Evolutionary conservation across 2,329 filamentous ascomycete species (phyloP).

Genomic region (Ceratocystis huliohia): DNA sequence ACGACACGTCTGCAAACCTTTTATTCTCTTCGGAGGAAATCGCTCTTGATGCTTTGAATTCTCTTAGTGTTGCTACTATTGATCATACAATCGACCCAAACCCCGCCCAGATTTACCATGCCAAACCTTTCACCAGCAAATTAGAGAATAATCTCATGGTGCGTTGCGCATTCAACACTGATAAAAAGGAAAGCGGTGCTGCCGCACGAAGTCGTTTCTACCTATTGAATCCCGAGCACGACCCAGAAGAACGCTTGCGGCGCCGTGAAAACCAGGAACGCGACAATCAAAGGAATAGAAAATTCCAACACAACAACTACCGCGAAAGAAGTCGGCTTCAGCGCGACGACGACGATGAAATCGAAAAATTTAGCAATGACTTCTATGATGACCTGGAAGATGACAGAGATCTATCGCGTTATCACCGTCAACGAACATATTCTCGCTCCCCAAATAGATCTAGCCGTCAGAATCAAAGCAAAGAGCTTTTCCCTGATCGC

Average conservation of each 20-base stretch:
- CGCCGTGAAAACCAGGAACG: slow-evolving; percentile 49
- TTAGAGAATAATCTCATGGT: slow-evolving; percentile 59
- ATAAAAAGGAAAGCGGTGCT: slow-evolving; percentile 70
- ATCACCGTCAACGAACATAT: slow-evolving; percentile 26
- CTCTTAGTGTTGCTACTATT: slow-evolving; percentile 41
- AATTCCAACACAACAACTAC: slow-evolving; percentile 31
- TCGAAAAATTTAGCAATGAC: slow-evolving; percentile 54
- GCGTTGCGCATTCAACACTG: slow-evolving; percentile 58
- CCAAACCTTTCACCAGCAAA: slow-evolving; percentile 54
- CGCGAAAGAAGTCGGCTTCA: slow-evolving; percentile 30
- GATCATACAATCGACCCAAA: slow-evolving; percentile 44
- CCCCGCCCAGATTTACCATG: slow-evolving; percentile 49
- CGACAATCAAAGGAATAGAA: slow-evolving; percentile 38
- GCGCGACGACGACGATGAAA: slow-evolving; percentile 35
- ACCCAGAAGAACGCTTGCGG: slow-evolving; percentile 60
- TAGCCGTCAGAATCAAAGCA: slow-evolving; percentile 33
- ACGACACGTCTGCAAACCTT: slow-evolving; percentile 81
- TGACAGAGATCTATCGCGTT: slow-evolving; percentile 28
- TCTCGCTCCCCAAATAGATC: slow-evolving; percentile 23
- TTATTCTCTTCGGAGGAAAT: slow-evolving; percentile 50
- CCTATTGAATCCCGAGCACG: slow-evolving; percentile 77
- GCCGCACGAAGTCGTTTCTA: slow-evolving; percentile 80
- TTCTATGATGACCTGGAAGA: slow-evolving; percentile 75
- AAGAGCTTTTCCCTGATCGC: slow-evolving; percentile 50
- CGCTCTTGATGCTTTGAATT: slow-evolving; percentile 42